These are phyloP conservation scores for Coemansia guatemalensis DNA, from an alignment of 192 early-diverging fungal species.

Conservation along the genomic window DNA sequence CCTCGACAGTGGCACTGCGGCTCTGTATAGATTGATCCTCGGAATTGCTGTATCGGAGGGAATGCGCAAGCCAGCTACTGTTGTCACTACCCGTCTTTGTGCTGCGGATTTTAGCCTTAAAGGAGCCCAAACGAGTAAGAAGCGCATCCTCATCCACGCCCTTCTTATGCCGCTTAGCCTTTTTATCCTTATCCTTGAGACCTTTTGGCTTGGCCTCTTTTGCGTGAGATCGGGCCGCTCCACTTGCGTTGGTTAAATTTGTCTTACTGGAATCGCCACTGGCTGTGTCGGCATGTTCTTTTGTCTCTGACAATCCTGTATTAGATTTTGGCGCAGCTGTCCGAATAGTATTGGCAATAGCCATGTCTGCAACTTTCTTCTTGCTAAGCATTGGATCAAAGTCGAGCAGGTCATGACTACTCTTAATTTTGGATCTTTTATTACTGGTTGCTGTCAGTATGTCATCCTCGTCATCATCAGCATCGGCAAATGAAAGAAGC, in stretches of 20 bases:
- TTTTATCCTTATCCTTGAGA: neutral
- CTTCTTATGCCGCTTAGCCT: constrained; percentile 17
- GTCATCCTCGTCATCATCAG: constrained; percentile 60
- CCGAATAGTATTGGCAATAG: constrained; percentile 6
- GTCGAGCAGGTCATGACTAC: constrained; percentile 71
- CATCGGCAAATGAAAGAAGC: constrained; percentile 90
- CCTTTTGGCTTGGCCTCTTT: constrained; percentile 23
- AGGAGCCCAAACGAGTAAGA: constrained; percentile 37
- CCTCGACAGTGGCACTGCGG: constrained; percentile 57
- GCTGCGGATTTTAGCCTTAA: constrained; percentile 54
- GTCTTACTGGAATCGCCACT: neutral
- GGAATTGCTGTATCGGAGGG: constrained; percentile 74
- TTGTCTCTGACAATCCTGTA: neutral
- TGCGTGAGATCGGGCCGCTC: constrained; percentile 1
- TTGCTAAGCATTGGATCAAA: constrained; percentile 35
- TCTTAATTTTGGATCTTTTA: constrained; percentile 56
- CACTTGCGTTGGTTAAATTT: neutral
- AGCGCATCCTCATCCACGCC: constrained; percentile 53
- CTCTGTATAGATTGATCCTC: constrained; percentile 54
- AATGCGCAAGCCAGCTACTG: constrained; percentile 78
- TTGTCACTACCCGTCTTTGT: constrained; percentile 44
- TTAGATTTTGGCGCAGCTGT: constrained; percentile 26
- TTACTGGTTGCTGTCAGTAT: neutral
- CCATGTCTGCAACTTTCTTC: neutral
- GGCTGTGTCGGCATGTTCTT: neutral